These are phyloP conservation scores for Magnaporthiopsis rhizophila DNA, from an alignment of 2,329 filamentous ascomycete genomes.

Conservation along the genomic window DNA sequence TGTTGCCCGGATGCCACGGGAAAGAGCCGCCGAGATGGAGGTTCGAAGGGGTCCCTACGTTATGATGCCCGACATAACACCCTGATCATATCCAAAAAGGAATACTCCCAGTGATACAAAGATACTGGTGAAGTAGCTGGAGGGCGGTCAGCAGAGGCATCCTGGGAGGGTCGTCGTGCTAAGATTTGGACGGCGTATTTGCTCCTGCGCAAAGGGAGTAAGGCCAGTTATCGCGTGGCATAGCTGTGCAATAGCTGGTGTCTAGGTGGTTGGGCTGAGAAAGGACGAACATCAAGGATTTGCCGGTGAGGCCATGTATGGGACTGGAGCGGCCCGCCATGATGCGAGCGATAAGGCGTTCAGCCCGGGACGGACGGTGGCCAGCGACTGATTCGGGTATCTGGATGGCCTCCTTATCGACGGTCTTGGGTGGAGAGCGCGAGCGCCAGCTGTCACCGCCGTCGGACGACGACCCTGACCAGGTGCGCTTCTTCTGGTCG, in stretches of 20 bases:
- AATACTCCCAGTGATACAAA: conserved; percentile 83
- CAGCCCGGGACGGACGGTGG: conserved; percentile 50
- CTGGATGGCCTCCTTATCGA: conserved; percentile 70
- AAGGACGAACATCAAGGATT: conserved; percentile 70
- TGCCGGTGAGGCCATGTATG: conserved; percentile 89
- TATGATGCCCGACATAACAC: conserved; percentile 73
- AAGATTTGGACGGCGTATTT: background rate
- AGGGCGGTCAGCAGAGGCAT: conserved; percentile 16
- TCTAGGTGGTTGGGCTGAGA: background rate
- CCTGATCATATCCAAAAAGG: conserved; percentile 83
- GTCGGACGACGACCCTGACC: conserved; percentile 30
- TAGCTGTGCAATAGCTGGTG: background rate
- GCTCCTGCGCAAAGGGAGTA: background rate
- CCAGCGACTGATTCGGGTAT: conserved; percentile 63
- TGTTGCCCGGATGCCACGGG: background rate
- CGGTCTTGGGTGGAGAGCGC: conserved; percentile 26
- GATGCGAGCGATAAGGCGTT: conserved; percentile 69
- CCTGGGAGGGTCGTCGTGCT: background rate
- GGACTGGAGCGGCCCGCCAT: conserved; percentile 75
- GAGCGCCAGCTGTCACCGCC: conserved; percentile 20
- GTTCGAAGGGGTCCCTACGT: conserved; percentile 38
- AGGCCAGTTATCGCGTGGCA: no score
- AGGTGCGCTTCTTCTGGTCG: conserved; percentile 55
- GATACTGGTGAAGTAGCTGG: conserved; percentile 88
- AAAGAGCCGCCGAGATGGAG: background rate